These are phyloP conservation scores for Annona cherimola DNA, from an alignment of 164 flowering plant species.

Conservation along the genomic window DNA sequence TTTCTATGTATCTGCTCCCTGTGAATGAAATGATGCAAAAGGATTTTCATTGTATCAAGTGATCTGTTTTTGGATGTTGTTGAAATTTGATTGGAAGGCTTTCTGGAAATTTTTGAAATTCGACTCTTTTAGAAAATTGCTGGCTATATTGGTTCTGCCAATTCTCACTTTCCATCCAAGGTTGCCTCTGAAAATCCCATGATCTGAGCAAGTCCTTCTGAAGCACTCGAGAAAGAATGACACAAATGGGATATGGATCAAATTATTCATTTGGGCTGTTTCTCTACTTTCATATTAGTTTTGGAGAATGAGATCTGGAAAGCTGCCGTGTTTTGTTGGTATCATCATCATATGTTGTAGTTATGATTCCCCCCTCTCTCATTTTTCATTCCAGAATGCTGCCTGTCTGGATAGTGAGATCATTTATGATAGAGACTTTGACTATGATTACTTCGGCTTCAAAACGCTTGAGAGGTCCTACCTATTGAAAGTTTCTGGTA, in stretches of 20 bases:
- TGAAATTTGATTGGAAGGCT: too few species aligned
- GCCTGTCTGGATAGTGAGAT: conserved; percentile 89
- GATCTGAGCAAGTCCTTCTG: background rate
- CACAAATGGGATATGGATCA: background rate
- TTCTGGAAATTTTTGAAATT: too few species aligned
- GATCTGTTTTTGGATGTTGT: too few species aligned
- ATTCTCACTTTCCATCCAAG: too few species aligned
- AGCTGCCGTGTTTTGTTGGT: background rate
- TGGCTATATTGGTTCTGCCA: too few species aligned
- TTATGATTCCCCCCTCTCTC: background rate
- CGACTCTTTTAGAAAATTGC: too few species aligned
- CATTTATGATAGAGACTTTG: conserved; percentile 95
- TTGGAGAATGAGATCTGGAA: background rate
- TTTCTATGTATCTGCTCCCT: too few species aligned
- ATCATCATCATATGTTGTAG: background rate
- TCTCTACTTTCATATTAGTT: background rate
- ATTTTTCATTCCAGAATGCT: conserved; percentile 64
- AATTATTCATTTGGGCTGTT: background rate
- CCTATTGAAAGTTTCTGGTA: conserved; percentile 83
- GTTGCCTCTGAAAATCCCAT: too few species aligned
- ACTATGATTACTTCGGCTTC: conserved; percentile 98
- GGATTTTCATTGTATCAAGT: too few species aligned
- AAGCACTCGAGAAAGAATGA: background rate
- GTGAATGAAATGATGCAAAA: too few species aligned
- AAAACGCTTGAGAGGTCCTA: conserved; percentile 99